Conservation (phyloP, 176 grass and related monocot genomes). For the Oryza longistaminata region DNA sequence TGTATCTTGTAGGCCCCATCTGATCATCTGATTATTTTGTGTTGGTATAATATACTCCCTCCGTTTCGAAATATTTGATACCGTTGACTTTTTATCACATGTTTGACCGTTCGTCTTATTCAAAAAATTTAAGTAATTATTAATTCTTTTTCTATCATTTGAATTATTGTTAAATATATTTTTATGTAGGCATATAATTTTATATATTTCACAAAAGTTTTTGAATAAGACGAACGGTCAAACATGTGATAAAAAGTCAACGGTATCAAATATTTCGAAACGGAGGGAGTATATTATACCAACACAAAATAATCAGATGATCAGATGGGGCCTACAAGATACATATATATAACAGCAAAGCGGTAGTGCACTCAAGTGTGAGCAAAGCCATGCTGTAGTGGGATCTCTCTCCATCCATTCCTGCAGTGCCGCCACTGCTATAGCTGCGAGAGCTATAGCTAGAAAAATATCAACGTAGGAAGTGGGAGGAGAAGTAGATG, state of each 20-base stretch:
- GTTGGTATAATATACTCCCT: neutral
- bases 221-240: too few species aligned
- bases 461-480: neutral
- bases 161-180: too few species aligned
- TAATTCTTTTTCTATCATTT: too few species aligned
- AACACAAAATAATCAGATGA: slow-evolving; percentile 17
- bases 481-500: neutral
- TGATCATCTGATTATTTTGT: slow-evolving; percentile 23
- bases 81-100: too few species aligned
- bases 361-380: slow-evolving; percentile 43
- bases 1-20: slow-evolving; percentile 18
- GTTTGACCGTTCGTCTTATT: too few species aligned
- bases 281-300: neutral
- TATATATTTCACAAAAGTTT: too few species aligned
- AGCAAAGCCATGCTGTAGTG: slow-evolving; percentile 31
- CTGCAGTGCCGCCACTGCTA: slow-evolving; percentile 15
- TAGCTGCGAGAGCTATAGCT: neutral
- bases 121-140: too few species aligned
- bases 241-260: too few species aligned
- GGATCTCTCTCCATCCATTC: slow-evolving; percentile 7
- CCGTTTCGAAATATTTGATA: too few species aligned
- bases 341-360: slow-evolving; percentile 37
- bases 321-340: slow-evolving; percentile 26
- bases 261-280: too few species aligned
- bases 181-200: too few species aligned